These are phyloP conservation scores for Cucumis hystrix DNA, from an alignment of 306 rosid genomes.

Conservation along the genomic window DNA sequence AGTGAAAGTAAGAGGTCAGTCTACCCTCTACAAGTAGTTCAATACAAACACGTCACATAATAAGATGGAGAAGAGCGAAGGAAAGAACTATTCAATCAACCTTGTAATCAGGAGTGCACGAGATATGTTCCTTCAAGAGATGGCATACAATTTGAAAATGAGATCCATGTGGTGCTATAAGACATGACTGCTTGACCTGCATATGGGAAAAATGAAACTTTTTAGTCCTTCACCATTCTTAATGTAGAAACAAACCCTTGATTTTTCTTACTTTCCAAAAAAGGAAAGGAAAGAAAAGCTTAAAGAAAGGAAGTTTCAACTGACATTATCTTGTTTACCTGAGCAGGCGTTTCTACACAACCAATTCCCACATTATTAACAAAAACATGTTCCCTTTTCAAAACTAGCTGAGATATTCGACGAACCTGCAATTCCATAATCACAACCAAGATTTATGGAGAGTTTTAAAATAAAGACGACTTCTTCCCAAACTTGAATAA, in stretches of 20 bases:
- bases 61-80: background rate
- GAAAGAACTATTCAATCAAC: slow-evolving; percentile 15
- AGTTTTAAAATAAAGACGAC: background rate
- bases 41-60: background rate
- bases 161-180: slow-evolving; percentile 56
- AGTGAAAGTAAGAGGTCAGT: slow-evolving; percentile 11
- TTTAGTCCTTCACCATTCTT: background rate
- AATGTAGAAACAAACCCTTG: background rate
- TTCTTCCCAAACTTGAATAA: background rate
- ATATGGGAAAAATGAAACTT: slow-evolving; percentile 10
- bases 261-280: background rate
- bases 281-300: background rate
- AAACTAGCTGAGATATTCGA: slow-evolving; percentile 80
- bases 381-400: slow-evolving; percentile 72
- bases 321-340: slow-evolving; percentile 28
- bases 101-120: slow-evolving; percentile 66
- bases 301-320: background rate
- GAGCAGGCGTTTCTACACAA: slow-evolving; percentile 59
- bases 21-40: background rate
- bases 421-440: slow-evolving; percentile 50
- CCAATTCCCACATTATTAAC: slow-evolving; percentile 87
- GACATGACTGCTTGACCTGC: slow-evolving; percentile 68
- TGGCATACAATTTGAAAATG: slow-evolving; percentile 68
- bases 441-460: background rate
- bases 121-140: slow-evolving; percentile 63